Evolutionary conservation across 2,329 filamentous ascomycete species (phyloP), one percentile per base, ranked within the genome.

Genomic region (Chalaropsis ovoidea): DNA sequence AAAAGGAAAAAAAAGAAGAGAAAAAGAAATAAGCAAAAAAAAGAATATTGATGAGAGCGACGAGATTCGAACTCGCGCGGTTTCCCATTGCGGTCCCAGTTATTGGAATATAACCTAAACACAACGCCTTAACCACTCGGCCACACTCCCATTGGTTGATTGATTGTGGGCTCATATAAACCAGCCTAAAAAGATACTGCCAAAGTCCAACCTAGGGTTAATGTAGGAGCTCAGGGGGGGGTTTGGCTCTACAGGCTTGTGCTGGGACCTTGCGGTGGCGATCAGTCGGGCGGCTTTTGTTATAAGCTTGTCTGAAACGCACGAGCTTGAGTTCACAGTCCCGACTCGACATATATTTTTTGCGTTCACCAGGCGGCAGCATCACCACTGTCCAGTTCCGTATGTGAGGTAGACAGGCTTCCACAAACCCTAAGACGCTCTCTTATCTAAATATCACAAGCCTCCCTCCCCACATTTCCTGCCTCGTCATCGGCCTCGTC

Each of bases 91-190:
- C 74, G 74, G 74, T 71, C 73, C 68, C 71, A 69, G 71, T 67
- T 68, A 67, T 41, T 67, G 68, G 68, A 58, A 68, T 68, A 62
- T 63, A 69, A 72, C 78, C 78, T 80, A 80, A 80, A 80, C 78
- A 78, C 77, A 78, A 76, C 78, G 78, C 78, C 78, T 79, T 80
- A 80, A 80, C 78, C 78, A 80, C 78, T 80, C 78, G 77, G 78
- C 78, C 78, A 80, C 71, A 76, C 73, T 75, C 72, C 73, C 76
- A 42, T 62, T 54, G 27, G 52, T 62, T 63, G 43, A 19, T 64
- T 63, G 52, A 43, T 3, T 2, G 15, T 61, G 1, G 10, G 10
- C 42, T 43, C 2, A 43, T 10, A 43, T 10, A 8, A 15, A 43
- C 11, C 3, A 13, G 11, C 0, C 13, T n/a, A 43, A 43, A 43